phyloP scores from a whole-genome alignment of 2,329 filamentous ascomycete genomes.

The Lachnellula arida region DNA sequence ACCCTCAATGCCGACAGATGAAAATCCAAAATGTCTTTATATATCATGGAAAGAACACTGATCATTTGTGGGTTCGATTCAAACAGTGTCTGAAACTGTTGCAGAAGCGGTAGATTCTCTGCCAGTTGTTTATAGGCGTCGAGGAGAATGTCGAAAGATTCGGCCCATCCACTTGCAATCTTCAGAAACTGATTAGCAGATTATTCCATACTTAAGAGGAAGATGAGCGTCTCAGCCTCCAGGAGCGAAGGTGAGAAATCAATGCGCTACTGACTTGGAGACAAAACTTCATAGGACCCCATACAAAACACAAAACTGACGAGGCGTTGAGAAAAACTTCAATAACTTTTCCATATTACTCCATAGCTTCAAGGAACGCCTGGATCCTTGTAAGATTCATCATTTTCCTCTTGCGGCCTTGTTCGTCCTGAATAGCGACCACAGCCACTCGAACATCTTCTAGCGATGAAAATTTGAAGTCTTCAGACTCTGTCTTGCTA shows the following conservation, averaged over 20 bases:
- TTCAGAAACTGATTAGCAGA: constrained; percentile 2
- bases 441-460: constrained; percentile 20
- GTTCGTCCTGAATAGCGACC: constrained; percentile 28
- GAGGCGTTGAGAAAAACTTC: constrained; percentile 34
- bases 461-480: constrained; percentile 19
- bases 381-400: constrained; percentile 29
- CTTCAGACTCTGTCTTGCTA: constrained; percentile 4
- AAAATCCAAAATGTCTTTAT: constrained; percentile 37
- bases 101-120: constrained; percentile 35
- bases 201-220: background rate
- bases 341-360: constrained; percentile 34
- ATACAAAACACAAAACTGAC: constrained; percentile 32
- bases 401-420: constrained; percentile 22
- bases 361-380: constrained; percentile 32
- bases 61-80: constrained; percentile 28
- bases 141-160: constrained; percentile 35
- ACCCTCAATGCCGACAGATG: constrained; percentile 32
- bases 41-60: constrained; percentile 32
- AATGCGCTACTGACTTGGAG: constrained; percentile 20
- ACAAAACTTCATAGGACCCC: constrained; percentile 36
- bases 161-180: constrained; percentile 30
- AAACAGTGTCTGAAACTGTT: constrained; percentile 32
- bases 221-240: too few relatives aligned
- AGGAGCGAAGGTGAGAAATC: too few relatives aligned
- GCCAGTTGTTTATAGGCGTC: constrained; percentile 37